Base-by-base conservation (phyloP, 176 grass and related monocot genomes). In the Raddia guianensis region DNA sequence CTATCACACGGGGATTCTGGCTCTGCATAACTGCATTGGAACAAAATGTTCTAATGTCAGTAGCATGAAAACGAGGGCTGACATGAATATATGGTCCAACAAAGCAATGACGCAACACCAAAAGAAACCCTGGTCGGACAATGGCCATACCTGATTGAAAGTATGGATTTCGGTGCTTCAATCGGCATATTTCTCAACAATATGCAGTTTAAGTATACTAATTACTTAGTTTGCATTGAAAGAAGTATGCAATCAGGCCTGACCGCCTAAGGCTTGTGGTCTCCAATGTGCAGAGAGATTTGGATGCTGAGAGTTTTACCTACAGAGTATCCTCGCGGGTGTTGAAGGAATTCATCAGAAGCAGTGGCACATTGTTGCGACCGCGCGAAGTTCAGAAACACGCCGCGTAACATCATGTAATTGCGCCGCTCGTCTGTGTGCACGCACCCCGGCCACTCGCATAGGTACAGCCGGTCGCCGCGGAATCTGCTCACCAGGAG, bases 331-430 rank as follows among this genome's bases (percentile, higher is more conserved):
- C 95, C 2, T 98, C 95, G 63, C 95, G 86, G 75, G 95, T 98
- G 67, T 98, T 95, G 77, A 98, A 98, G 44, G 95, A 98, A 71
- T 98, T 98, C 95, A 98, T 98, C 70, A 98, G 79, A 74, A 98
- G 95, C 71, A 98, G 82, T 5, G 95, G 95, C 44, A 98, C 95
- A 68, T 98, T 89, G 83, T 88, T 81, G 89, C 2, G 96, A 98
- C 2, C 70, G 84, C 54, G 86, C 86, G 84, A 98, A 98, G 80
- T 98, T 68, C 59, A 82, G 85, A 70, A 98, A 98, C 52, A 95
- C 88, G 46, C 96, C 96, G 71, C 96, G 87, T 75, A 98, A 98
- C n/a, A 98, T 77, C 96, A 98, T 98, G 82, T 98, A 98, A 57
- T 89, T 95, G 43, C 96, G 96, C 9, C 91, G 93, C 82, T 93